Conservation (phyloP, 1,284 basidiomycete species). For the Cryptococcus jaspeensis region DNA sequence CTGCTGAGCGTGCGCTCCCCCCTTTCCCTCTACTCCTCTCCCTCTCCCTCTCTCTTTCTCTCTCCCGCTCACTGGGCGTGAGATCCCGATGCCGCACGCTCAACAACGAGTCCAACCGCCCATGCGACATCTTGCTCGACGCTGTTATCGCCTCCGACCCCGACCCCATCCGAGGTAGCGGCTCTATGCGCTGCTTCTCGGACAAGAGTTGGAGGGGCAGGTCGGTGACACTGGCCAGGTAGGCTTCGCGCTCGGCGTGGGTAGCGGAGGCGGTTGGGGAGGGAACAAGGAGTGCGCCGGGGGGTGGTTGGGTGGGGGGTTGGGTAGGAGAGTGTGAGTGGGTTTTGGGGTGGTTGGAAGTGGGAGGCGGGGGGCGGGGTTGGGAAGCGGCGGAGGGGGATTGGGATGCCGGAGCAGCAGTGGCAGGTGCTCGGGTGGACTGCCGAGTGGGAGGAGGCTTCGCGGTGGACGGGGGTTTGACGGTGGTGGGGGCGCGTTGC, state of each 20-base stretch:
- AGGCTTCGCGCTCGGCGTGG: slow-evolving; percentile 34
- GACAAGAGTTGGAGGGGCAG: slow-evolving; percentile 39
- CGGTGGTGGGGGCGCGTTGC: neutral
- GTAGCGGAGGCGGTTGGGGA: slow-evolving; percentile 13
- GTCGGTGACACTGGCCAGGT: slow-evolving; percentile 32
- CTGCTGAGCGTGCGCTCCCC: neutral
- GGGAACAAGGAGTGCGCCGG: slow-evolving; percentile 10
- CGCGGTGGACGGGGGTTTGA: slow-evolving; percentile 8
- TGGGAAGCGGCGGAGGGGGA: no score
- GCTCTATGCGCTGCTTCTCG: slow-evolving; percentile 7
- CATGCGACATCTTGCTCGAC: slow-evolving; percentile 8
- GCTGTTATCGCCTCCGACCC: neutral
- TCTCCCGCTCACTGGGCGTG: no score
- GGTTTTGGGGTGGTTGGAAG: no score
- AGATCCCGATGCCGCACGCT: neutral
- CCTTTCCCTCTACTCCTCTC: neutral
- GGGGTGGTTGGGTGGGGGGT: neutral
- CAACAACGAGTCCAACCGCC: slow-evolving; percentile 8
- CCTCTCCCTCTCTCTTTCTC: neutral
- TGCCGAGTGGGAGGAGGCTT: slow-evolving; percentile 1
- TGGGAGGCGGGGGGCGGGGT: no score
- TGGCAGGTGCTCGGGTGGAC: neutral
- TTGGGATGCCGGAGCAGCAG: neutral
- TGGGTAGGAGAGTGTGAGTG: no score
- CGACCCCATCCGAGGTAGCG: neutral